phyloP scores from a whole-genome alignment of 345 rosid species.

The Ricinus communis region DNA sequence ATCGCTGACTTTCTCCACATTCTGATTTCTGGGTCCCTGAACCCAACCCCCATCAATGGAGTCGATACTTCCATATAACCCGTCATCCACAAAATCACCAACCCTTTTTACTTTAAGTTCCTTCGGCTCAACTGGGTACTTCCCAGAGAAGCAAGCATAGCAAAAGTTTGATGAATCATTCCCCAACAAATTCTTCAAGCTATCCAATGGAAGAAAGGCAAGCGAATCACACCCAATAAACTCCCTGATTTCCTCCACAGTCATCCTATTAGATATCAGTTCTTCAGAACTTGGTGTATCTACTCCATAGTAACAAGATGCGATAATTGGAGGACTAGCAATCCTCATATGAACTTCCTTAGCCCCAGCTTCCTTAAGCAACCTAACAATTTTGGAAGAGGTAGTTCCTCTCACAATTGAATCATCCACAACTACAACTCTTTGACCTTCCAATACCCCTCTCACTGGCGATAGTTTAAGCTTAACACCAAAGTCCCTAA shows the following conservation, averaged over 20 bases:
- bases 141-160: conserved; percentile 91
- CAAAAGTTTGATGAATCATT: conserved; percentile 58
- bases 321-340: conserved; percentile 86
- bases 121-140: conserved; percentile 75
- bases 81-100: conserved; percentile 89
- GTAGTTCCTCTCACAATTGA: conserved; percentile 95
- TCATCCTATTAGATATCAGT: conserved; percentile 86
- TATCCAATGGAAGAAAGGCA: conserved; percentile 66
- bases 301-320: conserved; percentile 92
- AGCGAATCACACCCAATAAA: conserved; percentile 82
- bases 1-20: conserved; percentile 18
- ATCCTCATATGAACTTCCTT: conserved; percentile 97
- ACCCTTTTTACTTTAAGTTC: conserved; percentile 77
- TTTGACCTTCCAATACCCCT: conserved; percentile 78
- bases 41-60: conserved; percentile 83
- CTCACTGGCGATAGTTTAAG: conserved; percentile 88
- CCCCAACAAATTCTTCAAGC: conserved; percentile 58
- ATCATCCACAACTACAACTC: conserved; percentile 94
- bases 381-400: conserved; percentile 78
- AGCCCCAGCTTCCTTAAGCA: conserved; percentile 88
- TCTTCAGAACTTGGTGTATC: conserved; percentile 92
- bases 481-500: conserved; percentile 95
- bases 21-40: conserved; percentile 35
- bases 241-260: conserved; percentile 69
- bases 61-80: conserved; percentile 64